phyloP scores from a whole-genome alignment of 106 monocot genomes.

The Dendrobium officinale region DNA sequence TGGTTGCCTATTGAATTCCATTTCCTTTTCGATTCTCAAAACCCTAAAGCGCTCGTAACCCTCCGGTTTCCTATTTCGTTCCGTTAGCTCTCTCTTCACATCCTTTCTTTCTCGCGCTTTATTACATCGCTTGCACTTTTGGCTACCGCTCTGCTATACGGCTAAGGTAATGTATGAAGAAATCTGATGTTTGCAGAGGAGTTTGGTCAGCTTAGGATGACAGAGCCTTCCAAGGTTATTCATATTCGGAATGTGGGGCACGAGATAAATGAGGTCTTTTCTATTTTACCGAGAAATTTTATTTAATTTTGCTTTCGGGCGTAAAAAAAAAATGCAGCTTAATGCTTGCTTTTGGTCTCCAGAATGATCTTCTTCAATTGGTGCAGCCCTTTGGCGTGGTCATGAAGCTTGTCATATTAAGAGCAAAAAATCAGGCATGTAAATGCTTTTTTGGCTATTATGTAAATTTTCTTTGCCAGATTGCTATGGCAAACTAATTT shows the following conservation, averaged over 20 bases:
- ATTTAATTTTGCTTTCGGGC: not conserved
- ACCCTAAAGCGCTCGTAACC: not conserved
- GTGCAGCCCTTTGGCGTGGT: conserved; percentile 54
- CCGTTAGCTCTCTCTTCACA: not conserved
- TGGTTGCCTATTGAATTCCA: not conserved
- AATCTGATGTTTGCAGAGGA: not conserved
- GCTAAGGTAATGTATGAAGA: not conserved
- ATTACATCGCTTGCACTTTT: not conserved
- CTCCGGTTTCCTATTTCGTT: not conserved
- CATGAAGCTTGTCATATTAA: conserved; percentile 48
- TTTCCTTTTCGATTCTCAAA: not conserved
- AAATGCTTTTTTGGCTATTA: not conserved
- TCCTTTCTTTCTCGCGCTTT: not conserved
- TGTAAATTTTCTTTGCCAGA: not conserved
- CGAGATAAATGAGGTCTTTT: conserved; percentile 40
- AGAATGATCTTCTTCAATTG: conserved; percentile 63
- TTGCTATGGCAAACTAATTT: not conserved
- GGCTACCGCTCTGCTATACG: not conserved
- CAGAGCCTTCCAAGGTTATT: conserved; percentile 89
- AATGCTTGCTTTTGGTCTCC: conserved; percentile 1
- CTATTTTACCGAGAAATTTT: not conserved
- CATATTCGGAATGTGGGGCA: conserved; percentile 91
- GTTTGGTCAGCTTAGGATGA: conserved; percentile 24
- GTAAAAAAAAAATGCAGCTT: not conserved
- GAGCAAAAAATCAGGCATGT: conserved; percentile 60